Base-by-base conservation (phyloP, 352 stramenopile genomes). In the Plasmopara halstedii region DNA sequence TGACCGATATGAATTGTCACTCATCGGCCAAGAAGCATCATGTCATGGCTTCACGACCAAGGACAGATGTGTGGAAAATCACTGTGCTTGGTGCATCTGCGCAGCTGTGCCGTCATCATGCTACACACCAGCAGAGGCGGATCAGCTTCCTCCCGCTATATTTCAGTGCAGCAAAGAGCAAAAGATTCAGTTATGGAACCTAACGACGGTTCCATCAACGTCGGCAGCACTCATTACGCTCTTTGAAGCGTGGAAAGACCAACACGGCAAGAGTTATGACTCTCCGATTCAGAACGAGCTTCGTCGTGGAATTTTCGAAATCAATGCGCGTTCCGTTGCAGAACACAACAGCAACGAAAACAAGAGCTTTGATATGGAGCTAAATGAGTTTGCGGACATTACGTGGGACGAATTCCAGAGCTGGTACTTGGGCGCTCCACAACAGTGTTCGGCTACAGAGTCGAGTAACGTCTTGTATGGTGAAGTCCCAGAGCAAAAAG, bases 401-500 rank as follows among this genome's bases (percentile, higher is more conserved):
- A 86, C 79, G 5, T 90, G 79, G 78, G 65, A 66, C 26, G 79
- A 90, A 56, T 90, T 90, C 60, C 64, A 88, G 59, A 54, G 48
- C 21, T 79, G 60, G 61, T 82, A 88, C 53, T 57, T 90, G 15
- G 73, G 62, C 4, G 62, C 49, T n/a, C 71, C 75, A 0, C 79
- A 90, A 56, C 68, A 81, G 32, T 90, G 79, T 49, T 90, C 79
- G 18, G 79, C 79, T 6, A 88, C 79, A 4, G 50, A 56, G 46
- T 67, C 42, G 4, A 64, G 55, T 22, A 14, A 26, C 9, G 37
- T 67, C 5, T 21, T 49, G 34, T 74, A 70, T 34, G 42, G 18
- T 2, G 55, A 80, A n/a, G 66, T 96, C 2, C 89, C 92, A 0
- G 65, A 79, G 2, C 65, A 83, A 42, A 89, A 98, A 26, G 93